phyloP scores from a whole-genome alignment of 352 stramenopile species.

The Phytopythium oedochilum region DNA sequence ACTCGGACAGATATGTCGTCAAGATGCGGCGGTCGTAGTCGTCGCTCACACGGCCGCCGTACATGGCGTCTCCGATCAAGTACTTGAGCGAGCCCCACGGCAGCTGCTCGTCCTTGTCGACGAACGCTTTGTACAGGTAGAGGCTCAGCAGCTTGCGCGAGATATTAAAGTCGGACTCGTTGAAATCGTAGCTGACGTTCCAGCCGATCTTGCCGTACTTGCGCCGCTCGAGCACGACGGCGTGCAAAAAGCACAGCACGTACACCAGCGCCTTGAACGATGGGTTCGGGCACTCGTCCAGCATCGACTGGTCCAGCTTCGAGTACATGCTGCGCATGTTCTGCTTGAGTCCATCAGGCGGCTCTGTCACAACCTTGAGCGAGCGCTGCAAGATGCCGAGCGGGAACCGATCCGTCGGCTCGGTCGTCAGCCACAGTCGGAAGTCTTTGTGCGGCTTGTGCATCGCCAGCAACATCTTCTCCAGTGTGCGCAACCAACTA shows the following conservation, averaged over 20 bases:
- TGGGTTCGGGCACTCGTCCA: conserved; percentile 92
- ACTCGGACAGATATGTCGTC: conserved; percentile 91
- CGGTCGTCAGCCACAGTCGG: conserved; percentile 93
- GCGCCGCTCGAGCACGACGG: conserved; percentile 92
- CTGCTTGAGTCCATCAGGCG: conserved; percentile 93
- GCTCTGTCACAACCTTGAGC: conserved; percentile 95
- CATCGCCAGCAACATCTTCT: conserved; percentile 91
- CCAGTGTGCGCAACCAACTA: conserved; percentile 91
- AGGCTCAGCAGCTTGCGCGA: conserved; percentile 88
- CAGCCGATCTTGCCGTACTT: conserved; percentile 98
- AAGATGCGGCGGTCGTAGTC: conserved; percentile 96
- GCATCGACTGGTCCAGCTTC: conserved; percentile 86
- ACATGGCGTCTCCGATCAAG: conserved; percentile 96
- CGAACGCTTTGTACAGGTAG: conserved; percentile 93
- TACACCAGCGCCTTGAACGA: conserved; percentile 94
- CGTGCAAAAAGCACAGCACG: conserved; percentile 94
- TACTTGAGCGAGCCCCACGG: conserved; percentile 95
- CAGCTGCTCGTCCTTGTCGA: conserved; percentile 90
- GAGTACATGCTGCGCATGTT: conserved; percentile 94
- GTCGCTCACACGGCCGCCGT: conserved; percentile 94
- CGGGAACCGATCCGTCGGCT: conserved; percentile 94
- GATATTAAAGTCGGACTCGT: conserved; percentile 96
- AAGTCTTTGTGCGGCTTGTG: conserved; percentile 93
- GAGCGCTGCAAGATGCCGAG: conserved; percentile 93
- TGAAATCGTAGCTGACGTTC: conserved; percentile 97